These are phyloP conservation scores for Malassezia arunalokei DNA, from an alignment of 1,284 basidiomycete species.

Conservation along the genomic window DNA sequence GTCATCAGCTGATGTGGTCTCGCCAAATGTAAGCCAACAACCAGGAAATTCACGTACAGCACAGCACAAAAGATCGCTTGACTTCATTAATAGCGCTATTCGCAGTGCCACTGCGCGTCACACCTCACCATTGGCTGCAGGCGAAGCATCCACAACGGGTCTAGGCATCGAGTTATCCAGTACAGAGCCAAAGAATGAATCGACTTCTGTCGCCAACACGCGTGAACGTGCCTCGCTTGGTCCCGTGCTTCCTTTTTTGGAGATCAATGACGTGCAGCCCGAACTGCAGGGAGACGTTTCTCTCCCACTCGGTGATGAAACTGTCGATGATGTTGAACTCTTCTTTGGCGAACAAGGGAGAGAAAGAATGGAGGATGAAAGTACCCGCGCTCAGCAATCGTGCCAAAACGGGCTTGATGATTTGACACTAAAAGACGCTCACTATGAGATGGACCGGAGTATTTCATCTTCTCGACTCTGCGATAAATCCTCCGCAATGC, in stretches of 20 bases:
- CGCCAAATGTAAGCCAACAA: not conserved
- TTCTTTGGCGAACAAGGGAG: not conserved
- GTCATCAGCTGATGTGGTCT: not conserved
- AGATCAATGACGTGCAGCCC: not conserved
- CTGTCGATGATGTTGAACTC: constrained; percentile 11
- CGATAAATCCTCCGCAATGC: not conserved
- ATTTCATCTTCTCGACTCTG: not conserved
- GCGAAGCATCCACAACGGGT: constrained; percentile 22
- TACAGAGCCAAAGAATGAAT: not conserved
- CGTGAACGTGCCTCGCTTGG: not conserved
- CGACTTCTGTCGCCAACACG: not conserved
- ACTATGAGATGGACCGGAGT: not conserved
- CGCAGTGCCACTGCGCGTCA: constrained; percentile 41
- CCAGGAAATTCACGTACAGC: constrained; percentile 1
- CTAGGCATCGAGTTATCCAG: constrained; percentile 28
- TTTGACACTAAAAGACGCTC: not conserved
- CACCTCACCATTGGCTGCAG: constrained; percentile 11
- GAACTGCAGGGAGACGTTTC: constrained; percentile 2
- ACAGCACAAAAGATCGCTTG: constrained; percentile 43
- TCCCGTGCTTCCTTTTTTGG: not conserved
- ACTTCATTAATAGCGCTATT: constrained; percentile 46
- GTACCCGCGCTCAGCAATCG: not conserved
- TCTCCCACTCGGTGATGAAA: constrained; percentile 13
- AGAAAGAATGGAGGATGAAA: not conserved
- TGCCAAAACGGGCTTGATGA: not conserved